These are phyloP conservation scores for Senecio squalidus DNA, from an alignment of 140 eudicot species.

Conservation along the genomic window DNA sequence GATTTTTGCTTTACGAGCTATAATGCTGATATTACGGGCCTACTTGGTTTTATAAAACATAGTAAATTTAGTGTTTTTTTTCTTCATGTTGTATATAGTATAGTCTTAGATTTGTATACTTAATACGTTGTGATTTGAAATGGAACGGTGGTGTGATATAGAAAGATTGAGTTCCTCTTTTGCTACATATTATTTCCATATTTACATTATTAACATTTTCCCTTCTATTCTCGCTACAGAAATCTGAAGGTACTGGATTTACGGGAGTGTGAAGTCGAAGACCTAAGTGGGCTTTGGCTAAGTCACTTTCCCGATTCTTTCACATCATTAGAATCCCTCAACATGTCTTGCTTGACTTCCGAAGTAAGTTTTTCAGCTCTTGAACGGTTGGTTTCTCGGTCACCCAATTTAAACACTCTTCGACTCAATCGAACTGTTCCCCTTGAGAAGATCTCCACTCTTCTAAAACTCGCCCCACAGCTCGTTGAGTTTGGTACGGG, in stretches of 20 bases:
- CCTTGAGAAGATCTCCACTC: slow-evolving; percentile 64
- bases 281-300: slow-evolving; percentile 84
- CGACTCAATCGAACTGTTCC: slow-evolving; percentile 82
- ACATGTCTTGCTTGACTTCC: slow-evolving; percentile 61
- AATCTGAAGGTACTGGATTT: slow-evolving; percentile 72
- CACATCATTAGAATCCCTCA: slow-evolving; percentile 69
- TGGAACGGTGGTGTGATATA: too few species aligned
- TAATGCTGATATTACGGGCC: too few species aligned
- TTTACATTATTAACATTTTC: neutral
- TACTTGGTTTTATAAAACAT: too few species aligned
- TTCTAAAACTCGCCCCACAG: slow-evolving; percentile 74
- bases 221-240: slow-evolving; percentile 33
- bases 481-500: slow-evolving; percentile 82
- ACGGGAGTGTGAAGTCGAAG: slow-evolving; percentile 91
- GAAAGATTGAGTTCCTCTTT: too few species aligned
- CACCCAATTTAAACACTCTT: slow-evolving; percentile 76
- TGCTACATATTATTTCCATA: neutral
- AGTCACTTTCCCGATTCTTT: slow-evolving; percentile 78
- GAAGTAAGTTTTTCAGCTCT: slow-evolving; percentile 74
- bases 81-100: too few species aligned
- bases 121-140: too few species aligned
- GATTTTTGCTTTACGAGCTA: too few species aligned
- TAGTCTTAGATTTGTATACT: too few species aligned
- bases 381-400: slow-evolving; percentile 74
- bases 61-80: too few species aligned